Base-by-base conservation (phyloP, 225 moss, liverwort and hornwort genomes). In the Sphagnum tenellum region DNA sequence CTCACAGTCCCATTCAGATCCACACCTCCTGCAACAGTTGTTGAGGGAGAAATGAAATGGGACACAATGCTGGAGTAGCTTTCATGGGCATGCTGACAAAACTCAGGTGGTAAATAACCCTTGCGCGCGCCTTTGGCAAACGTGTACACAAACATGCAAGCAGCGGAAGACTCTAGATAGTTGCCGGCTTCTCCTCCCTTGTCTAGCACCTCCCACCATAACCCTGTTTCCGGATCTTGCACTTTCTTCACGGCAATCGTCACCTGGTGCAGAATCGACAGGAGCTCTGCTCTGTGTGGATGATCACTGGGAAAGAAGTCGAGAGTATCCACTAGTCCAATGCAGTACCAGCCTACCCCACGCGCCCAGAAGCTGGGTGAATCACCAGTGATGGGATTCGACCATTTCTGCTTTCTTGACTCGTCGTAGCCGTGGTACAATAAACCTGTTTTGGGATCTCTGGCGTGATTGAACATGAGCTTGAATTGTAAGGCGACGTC, bases 131-230 rank as follows among this genome's bases (percentile, higher is more conserved):
- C 82, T 52, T 77, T 74, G 12, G 88, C 82, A 12, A 76, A 75
- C 12, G 82, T 64, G 64, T 90, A 90, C 2, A 85, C 80, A 45
- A 81, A 88, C 71, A 81, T 59, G 66, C 76, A 78, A 1, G 85
- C 81, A 0, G 74, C 80, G 3, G 85, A 88, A 3, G 87, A 82
- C 61, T 90, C 90, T 12, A 85, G 59, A 56, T 90, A 90, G 45
- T 90, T 90, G 7, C 85, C 85, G 7, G 65, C 54, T 9, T 49
- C 63, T 2, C 61, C 51, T 11, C 82, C 67, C 64, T 63, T 66
- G 49, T 90, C 81, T 1, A 90, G 70, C 52, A 90, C 90, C 67
- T 90, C 75, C 90, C 90, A 90, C 90, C 90, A 90, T 14, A 85
- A 7, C 2, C 88, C 88, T 2, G 85, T 73, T n/a, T 68, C 50